These are phyloP conservation scores for Picea glauca DNA, from an alignment of 75 land plant genomes.

Conservation along the genomic window DNA sequence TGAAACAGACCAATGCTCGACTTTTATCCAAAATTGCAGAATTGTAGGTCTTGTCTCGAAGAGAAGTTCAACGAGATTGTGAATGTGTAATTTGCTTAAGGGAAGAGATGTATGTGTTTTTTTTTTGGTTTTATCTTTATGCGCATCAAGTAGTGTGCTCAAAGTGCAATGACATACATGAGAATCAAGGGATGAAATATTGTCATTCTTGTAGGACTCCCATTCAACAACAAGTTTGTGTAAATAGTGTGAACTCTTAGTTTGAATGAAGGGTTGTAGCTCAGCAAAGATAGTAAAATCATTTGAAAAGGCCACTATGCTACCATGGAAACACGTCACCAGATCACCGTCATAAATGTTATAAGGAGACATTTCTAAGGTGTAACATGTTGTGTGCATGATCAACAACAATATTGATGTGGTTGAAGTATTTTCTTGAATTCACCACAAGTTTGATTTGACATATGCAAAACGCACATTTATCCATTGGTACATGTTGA, in stretches of 20 bases:
- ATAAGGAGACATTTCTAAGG: too few relatives aligned
- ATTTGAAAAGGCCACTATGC: too few relatives aligned
- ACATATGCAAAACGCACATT: too few relatives aligned
- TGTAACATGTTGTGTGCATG: too few relatives aligned
- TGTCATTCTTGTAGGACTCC: slow-evolving; percentile 95
- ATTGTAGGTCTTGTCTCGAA: too few relatives aligned
- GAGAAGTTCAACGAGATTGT: slow-evolving; percentile 64
- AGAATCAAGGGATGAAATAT: slow-evolving; percentile 88
- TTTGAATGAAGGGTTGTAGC: not conserved
- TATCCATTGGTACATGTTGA: too few relatives aligned
- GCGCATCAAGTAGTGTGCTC: slow-evolving; percentile 92
- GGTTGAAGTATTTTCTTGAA: too few relatives aligned
- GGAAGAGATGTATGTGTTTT: too few relatives aligned
- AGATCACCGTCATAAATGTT: too few relatives aligned
- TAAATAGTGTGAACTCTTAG: slow-evolving; percentile 39
- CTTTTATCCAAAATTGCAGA: slow-evolving; percentile 25
- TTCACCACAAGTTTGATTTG: too few relatives aligned
- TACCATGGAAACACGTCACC: too few relatives aligned
- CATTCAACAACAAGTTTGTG: slow-evolving; percentile 67
- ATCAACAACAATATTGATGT: too few relatives aligned
- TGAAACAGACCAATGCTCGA: slow-evolving; percentile 19
- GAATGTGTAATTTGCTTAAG: slow-evolving; percentile 97
- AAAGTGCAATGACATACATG: slow-evolving; percentile 85
- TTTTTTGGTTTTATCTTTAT: slow-evolving; percentile 90
- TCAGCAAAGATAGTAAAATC: slow-evolving; percentile 4